Evolutionary conservation across 2,329 filamentous ascomycete genomes (phyloP).

Genomic region (Cryoendolithus antarcticus): DNA sequence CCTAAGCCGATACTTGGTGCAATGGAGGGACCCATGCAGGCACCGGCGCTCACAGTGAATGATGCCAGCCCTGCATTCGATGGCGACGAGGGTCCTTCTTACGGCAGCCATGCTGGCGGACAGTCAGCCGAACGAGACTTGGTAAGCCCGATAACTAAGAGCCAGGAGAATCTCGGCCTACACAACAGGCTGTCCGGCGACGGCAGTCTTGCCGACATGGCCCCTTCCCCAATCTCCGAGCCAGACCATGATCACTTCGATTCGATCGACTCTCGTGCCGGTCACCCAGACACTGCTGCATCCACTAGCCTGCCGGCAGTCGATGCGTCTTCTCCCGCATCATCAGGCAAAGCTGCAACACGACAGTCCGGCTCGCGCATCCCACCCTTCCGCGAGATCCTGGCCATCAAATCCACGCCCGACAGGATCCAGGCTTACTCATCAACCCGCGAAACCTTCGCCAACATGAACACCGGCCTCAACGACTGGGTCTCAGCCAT

Average conservation of each 20-base stretch:
- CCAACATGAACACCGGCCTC: slow-evolving; percentile 61
- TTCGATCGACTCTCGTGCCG: too few relatives aligned
- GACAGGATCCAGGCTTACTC: slow-evolving; percentile 66
- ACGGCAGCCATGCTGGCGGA: background rate
- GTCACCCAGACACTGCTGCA: background rate
- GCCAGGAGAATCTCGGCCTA: slow-evolving; percentile 9
- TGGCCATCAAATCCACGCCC: slow-evolving; percentile 50
- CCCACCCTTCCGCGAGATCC: slow-evolving; percentile 63
- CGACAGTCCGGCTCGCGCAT: slow-evolving; percentile 24
- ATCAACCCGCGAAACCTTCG: slow-evolving; percentile 58
- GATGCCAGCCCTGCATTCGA: background rate
- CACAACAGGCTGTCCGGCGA: slow-evolving; percentile 6
- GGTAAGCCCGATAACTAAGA: slow-evolving; percentile 12
- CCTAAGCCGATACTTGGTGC: background rate
- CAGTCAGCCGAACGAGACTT: background rate
- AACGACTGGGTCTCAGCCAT: slow-evolving; percentile 43
- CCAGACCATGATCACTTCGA: background rate
- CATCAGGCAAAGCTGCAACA: background rate
- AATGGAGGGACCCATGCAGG: slow-evolving; percentile 1
- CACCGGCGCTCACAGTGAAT: background rate
- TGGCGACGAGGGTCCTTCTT: too few relatives aligned
- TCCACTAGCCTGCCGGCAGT: background rate
- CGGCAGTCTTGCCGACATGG: slow-evolving; percentile 8
- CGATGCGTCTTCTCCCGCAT: background rate
- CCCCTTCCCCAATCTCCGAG: slow-evolving; percentile 14